Conservation (phyloP, 2,329 filamentous ascomycete genomes). For the Cercospora janseana region DNA sequence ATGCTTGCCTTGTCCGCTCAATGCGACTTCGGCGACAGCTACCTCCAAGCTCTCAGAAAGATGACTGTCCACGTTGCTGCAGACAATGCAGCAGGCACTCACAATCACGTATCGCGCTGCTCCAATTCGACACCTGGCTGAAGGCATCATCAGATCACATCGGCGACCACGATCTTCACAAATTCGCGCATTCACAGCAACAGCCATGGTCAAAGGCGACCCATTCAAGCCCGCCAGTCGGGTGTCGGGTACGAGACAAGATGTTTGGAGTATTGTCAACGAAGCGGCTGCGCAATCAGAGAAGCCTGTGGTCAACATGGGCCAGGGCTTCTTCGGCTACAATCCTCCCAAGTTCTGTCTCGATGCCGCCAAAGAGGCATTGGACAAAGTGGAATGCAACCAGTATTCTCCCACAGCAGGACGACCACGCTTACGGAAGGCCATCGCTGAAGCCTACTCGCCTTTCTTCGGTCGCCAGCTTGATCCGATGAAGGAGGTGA, state of each 20-base stretch:
- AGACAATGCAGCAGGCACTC: slow-evolving; percentile 10
- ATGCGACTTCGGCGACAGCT: slow-evolving; percentile 16
- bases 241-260: slow-evolving; percentile 55
- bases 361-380: slow-evolving; percentile 83
- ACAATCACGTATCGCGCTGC: neutral
- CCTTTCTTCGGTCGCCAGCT: slow-evolving; percentile 79
- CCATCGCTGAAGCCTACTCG: slow-evolving; percentile 87
- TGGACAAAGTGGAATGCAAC: slow-evolving; percentile 93
- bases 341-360: slow-evolving; percentile 90
- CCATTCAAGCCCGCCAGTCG: slow-evolving; percentile 54
- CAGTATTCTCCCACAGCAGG: slow-evolving; percentile 97
- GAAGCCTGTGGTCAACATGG: slow-evolving; percentile 68
- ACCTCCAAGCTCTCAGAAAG: slow-evolving; percentile 8
- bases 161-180: neutral
- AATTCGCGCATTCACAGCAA: slow-evolving; percentile 24
- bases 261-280: slow-evolving; percentile 67
- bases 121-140: neutral
- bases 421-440: slow-evolving; percentile 85
- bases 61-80: slow-evolving; percentile 6
- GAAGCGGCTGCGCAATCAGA: slow-evolving; percentile 63
- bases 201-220: slow-evolving; percentile 31
- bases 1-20: neutral
- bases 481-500: slow-evolving; percentile 87
- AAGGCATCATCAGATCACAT: neutral
- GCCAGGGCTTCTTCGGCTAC: slow-evolving; percentile 81